A percentile compares a stretch with the other conserved stretches of the same genome.
Evolutionary conservation across 257 asterid genomes (phyloP).

Genomic region (Catharanthus roseus): DNA sequence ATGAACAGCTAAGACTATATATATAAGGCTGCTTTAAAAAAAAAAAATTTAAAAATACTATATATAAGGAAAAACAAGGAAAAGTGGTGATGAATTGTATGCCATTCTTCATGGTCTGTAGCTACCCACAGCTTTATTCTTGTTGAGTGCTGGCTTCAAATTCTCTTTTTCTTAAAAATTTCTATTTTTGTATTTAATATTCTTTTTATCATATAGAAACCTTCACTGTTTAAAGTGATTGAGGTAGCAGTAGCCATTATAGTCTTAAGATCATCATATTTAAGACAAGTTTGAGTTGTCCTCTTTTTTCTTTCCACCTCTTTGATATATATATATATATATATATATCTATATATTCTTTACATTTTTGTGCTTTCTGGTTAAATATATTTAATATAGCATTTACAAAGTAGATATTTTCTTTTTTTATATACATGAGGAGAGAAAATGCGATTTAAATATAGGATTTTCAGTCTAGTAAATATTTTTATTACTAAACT

Average conservation of each 20-base stretch:
- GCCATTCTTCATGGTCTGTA: neutral
- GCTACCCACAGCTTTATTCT: slow-evolving; percentile 5
- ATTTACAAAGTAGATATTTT: too few species aligned
- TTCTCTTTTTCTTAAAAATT: neutral
- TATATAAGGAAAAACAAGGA: neutral
- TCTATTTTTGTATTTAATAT: neutral
- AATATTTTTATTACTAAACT: too few species aligned
- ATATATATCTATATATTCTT: too few species aligned
- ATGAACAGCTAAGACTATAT: neutral
- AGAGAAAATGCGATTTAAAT: too few species aligned
- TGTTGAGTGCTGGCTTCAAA: neutral
- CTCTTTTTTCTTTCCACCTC: too few species aligned
- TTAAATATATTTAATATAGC: too few species aligned
- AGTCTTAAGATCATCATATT: neutral
- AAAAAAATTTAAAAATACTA: too few species aligned
- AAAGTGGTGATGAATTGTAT: neutral
- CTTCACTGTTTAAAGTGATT: neutral
- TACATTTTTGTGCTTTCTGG: too few species aligned
- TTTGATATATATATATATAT: too few species aligned
- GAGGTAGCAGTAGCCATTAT: neutral
- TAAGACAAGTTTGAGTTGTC: neutral
- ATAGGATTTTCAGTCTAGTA: too few species aligned
- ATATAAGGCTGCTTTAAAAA: too few species aligned
- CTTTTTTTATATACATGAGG: too few species aligned
- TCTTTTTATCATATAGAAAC: neutral